Evolutionary conservation across 2,329 filamentous ascomycete species (phyloP), one percentile per base, ranked within the genome.

Genomic region (Dothidotthia symphoricarpi): DNA sequence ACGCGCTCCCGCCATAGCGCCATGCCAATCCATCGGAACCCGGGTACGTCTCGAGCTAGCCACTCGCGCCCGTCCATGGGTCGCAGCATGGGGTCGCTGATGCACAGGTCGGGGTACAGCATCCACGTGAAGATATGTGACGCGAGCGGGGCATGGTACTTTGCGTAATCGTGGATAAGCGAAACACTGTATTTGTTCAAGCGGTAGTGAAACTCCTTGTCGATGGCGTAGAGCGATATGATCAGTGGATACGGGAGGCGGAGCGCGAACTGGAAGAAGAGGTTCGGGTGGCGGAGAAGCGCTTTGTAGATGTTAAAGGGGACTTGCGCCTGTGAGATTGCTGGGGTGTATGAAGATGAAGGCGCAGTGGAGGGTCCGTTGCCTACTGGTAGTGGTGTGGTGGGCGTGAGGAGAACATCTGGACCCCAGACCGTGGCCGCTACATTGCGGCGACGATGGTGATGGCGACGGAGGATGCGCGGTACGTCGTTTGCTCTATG

Each of bases 21-120:
- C 76, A 91, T 82, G 39, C 77, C 73, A 6, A 88, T 71, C 76
- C 85, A 93, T 29, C 71, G 70, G 31, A 91, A 69, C 6, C 77
- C 75, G 0, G 86, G 85, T 1, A 86, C 74, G 16, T 64, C 59
- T 3, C 60, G 51, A 27, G 59, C 46, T 6, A 60, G 43, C 55
- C 58, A 55, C 32, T 39, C 28, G 42, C 58, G 43, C 42, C 57
- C 40, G 51, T 69, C 69, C 52, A 70, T 69, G 3, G 67, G 71
- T 6, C 74, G 68, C 1, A 73, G 69, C 22, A 68, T 66, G 0
- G 85, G 84, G 55, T 88, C 84, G 2, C 59, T 71, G 39, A 83
- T 75, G 57, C 78, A 79, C 5, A 81, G 69, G 1, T 63, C 59
- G 2, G 64, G 64, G 65, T 85, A 88, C 32, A 79, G 72, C 6